Percentiles rank a stretch among this genome's conserved stretches.
These are phyloP conservation scores for Fusarium penzigii DNA, from an alignment of 2,329 filamentous ascomycete genomes.

Conservation along the genomic window DNA sequence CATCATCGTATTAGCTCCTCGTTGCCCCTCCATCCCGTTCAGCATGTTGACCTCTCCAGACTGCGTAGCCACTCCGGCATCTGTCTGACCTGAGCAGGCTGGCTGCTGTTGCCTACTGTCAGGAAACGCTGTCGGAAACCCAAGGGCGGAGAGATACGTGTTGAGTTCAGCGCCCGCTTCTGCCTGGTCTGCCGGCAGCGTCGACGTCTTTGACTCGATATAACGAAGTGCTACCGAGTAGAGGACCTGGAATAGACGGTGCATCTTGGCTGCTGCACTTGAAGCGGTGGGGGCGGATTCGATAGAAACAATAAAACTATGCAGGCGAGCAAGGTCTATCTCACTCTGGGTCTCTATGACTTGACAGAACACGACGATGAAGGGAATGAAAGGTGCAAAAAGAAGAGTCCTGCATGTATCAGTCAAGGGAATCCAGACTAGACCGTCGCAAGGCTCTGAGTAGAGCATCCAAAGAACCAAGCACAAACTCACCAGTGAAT, in stretches of 20 bases:
- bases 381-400: constrained; percentile 54
- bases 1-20: constrained; percentile 28
- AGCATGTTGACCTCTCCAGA: constrained; percentile 6
- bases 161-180: constrained; percentile 34
- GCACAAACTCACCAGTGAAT: constrained; percentile 41
- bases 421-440: background rate
- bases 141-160: constrained; percentile 47
- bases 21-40: constrained; percentile 17
- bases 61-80: constrained; percentile 14
- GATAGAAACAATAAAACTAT: constrained; percentile 53
- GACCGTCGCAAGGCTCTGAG: no score
- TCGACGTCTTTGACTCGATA: constrained; percentile 50
- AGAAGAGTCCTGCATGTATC: constrained; percentile 41
- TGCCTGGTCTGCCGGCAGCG: constrained; percentile 32
- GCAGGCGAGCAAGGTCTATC: constrained; percentile 47
- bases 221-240: constrained; percentile 60
- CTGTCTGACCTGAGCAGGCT: constrained; percentile 1
- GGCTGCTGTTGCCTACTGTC: constrained; percentile 20
- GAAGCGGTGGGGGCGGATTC: constrained; percentile 47
- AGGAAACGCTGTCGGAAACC: constrained; percentile 36
- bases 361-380: constrained; percentile 54
- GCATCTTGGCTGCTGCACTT: constrained; percentile 53
- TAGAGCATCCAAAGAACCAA: background rate
- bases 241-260: constrained; percentile 59
- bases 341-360: constrained; percentile 47